Conservation (phyloP, 257 asterid genomes). For the Fraxinus pennsylvanica region DNA sequence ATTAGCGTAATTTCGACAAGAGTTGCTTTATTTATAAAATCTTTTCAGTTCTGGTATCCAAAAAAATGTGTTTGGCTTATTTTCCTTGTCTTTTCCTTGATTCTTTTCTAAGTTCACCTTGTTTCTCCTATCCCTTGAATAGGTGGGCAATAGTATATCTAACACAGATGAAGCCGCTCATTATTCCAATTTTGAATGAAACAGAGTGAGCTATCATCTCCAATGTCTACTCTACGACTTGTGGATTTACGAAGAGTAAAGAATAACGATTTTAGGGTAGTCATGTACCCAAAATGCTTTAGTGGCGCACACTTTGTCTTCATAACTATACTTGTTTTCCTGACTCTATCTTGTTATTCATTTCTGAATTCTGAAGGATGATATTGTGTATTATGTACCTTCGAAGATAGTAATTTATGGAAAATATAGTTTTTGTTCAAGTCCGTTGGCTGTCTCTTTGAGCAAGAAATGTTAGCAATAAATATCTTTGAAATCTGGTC, state of each 20-base stretch:
- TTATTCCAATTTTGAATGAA: conserved; percentile 77
- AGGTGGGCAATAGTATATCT: conserved; percentile 95
- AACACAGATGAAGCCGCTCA: conserved; percentile 92
- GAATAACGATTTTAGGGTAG: conserved; percentile 21
- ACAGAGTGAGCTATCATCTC: conserved; percentile 40
- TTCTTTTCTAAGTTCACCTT: not conserved
- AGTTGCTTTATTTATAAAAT: not conserved
- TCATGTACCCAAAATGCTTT: conserved; percentile 26
- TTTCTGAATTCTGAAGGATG: conserved; percentile 32
- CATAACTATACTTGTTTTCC: conserved; percentile 22
- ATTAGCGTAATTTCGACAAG: not conserved
- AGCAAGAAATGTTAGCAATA: not conserved
- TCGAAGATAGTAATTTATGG: conserved; percentile 30
- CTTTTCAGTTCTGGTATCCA: not conserved
- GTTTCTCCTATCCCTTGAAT: not conserved
- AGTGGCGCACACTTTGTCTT: conserved; percentile 14
- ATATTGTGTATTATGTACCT: conserved; percentile 23
- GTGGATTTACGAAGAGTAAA: conserved; percentile 30
- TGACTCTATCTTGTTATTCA: conserved; percentile 20
- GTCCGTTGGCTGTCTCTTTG: not conserved
- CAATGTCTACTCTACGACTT: conserved; percentile 10
- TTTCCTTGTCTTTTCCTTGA: not conserved
- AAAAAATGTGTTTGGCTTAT: not conserved
- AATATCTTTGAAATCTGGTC: not conserved
- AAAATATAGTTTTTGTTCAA: conserved; percentile 8